Evolutionary conservation across 768 basidiomycete species (phyloP), one percentile per base, ranked within the genome.

Genomic region (Chalciporus pseudorubinellus): DNA sequence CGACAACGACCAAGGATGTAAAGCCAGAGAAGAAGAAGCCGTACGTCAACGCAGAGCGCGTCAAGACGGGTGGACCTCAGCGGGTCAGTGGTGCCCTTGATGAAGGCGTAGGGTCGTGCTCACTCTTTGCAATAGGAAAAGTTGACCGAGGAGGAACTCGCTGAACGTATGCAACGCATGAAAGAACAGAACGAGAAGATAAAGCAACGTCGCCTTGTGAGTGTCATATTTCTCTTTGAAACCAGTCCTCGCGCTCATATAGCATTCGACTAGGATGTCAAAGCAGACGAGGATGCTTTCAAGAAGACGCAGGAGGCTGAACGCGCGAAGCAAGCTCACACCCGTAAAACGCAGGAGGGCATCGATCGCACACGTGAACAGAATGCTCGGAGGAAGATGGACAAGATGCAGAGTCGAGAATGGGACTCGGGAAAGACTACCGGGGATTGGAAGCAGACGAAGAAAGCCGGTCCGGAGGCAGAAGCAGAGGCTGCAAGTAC

Each of bases 271-370:
- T 31, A 31, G 29, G 87, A 89, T 56, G 88, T 92, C 6, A 77
- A 82, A 67, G 87, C 89, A 31, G 90, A 92, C 56, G 87, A 89
- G 68, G 84, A 85, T 11, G 87, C 87, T 7, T 92, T 89, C 71
- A 77, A 76, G 54, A 77, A 89, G 70, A 81, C 77, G 6, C 82
- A 90, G 59, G 83, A 85, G 50, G 69, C 69, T 0, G 87, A 89
- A 44, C 81, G 81, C 21, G 75, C 70, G 43, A 84, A 76, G 63
- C 74, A 76, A 53, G 84, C 75, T 7, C 74, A 80, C 36, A 77
- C 64, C 48, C 81, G 82, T 52, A 85, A 83, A 63, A 77, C 85
- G 34, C 90, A 92, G 68, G 80, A 83, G 53, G 74, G 74, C 29
- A 74, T 92, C 52, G 76, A 92, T 64, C 79, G 78, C 24, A 78